Base-by-base conservation (phyloP, 2,329 filamentous ascomycete genomes). In the Aspergillus amoenus region DNA sequence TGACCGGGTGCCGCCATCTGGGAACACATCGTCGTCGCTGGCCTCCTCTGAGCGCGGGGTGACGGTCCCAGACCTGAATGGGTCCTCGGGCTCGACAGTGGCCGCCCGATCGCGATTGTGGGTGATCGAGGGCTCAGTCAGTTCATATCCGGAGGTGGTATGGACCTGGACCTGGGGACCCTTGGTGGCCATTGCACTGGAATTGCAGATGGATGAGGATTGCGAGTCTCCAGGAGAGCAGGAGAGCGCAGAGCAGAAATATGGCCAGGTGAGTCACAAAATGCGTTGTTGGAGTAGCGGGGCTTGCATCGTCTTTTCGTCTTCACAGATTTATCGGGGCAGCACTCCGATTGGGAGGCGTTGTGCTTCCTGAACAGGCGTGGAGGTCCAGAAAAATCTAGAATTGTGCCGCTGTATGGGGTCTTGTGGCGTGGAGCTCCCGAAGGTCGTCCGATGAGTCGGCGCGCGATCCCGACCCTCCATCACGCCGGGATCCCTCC, bases 1-100 rank as follows among this genome's bases (percentile, higher is more conserved):
- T 18, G 73, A 73, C 15, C 67, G 62, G 0, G 65, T 59, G 0
- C 73, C 73, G 5, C 73, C 73, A 50, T 76, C 72, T 2, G 71
- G 71, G 42, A 70, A 72, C 11, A 27, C 52, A 17, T 62, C 52
- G 11, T 12, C 18, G 6, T 40, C 22, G 6, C 39, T 44, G 13
- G 12, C 32, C 6, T 39, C 9, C 17, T 52, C 49, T 22, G 32
- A 30, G 7, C n/a, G 21, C 6, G 51, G 51, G 21, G 15, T 53
- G 43, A 3, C 21, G 5, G 22, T 13, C 15, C 30, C 42, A 1
- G 41, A 37, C 27, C n/a, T 24, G 30, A 34, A 18, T 17, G 41
- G 50, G 13, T 45, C 8, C 18, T 15, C 15, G 11, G 42, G 9
- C 18, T 37, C 40, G 17, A 32, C 17, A 30, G 21, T 7, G 6